These are phyloP conservation scores for Candolleomyces aberdarensis DNA, from an alignment of 768 basidiomycete genomes.

Conservation along the genomic window DNA sequence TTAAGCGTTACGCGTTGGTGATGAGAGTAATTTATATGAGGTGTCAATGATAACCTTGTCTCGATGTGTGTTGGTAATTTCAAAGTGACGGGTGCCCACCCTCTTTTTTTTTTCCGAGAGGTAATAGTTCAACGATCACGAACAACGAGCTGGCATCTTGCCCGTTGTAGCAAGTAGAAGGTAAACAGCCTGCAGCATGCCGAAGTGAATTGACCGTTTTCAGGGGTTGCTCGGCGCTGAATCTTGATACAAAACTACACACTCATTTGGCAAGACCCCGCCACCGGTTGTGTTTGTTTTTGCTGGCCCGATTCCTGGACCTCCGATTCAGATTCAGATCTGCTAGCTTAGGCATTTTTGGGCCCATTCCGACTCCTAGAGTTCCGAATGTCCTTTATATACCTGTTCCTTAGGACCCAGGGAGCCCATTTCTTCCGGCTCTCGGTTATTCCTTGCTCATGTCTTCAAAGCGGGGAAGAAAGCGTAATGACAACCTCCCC, in stretches of 20 bases:
- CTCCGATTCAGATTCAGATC: constrained; percentile 20
- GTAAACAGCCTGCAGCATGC: too few species aligned
- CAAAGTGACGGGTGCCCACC: background rate
- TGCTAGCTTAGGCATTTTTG: background rate
- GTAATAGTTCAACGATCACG: too few species aligned
- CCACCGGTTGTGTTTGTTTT: constrained; percentile 5
- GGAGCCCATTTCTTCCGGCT: constrained; percentile 19
- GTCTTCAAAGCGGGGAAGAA: constrained; percentile 87
- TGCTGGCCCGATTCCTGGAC: constrained; percentile 6
- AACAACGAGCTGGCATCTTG: too few species aligned
- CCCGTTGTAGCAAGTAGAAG: too few species aligned
- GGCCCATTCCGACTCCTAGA: background rate
- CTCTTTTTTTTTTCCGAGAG: too few species aligned
- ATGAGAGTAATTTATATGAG: background rate
- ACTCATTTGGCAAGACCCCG: background rate
- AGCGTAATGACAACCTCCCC: constrained; percentile 76
- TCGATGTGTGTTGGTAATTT: background rate
- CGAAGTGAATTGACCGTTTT: background rate
- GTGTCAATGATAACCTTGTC: background rate
- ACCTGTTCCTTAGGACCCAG: constrained; percentile 20
- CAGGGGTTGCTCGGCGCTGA: background rate
- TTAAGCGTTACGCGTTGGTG: too few species aligned
- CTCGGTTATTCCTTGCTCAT: constrained; percentile 40
- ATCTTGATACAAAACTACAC: background rate
- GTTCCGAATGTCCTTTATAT: constrained; percentile 40